Conservation (phyloP, 768 basidiomycete genomes). For the Lentinus tigrinus region DNA sequence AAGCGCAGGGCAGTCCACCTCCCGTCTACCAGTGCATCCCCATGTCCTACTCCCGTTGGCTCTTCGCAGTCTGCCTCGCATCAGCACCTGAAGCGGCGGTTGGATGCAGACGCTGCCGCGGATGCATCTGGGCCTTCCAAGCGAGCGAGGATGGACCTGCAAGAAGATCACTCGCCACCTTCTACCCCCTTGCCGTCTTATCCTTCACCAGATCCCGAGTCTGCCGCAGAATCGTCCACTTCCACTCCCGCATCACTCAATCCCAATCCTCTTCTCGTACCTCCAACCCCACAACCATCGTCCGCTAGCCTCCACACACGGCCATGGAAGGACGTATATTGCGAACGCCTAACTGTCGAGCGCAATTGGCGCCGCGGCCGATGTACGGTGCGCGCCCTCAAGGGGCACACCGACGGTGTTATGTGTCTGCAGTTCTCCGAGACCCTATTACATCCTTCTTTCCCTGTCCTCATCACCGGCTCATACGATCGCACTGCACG, state of each 20-base stretch:
- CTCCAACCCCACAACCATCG: constrained; percentile 6
- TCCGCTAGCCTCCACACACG: constrained; percentile 52
- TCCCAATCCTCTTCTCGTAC: constrained; percentile 29
- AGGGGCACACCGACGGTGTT: constrained; percentile 93
- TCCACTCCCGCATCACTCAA: neutral
- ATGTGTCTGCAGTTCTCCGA: constrained; percentile 97
- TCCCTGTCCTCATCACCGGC: constrained; percentile 95
- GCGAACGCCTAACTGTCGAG: constrained; percentile 94
- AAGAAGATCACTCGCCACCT: neutral
- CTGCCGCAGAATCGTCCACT: too few species aligned
- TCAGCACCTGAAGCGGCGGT: constrained; percentile 38
- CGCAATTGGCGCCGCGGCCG: constrained; percentile 96
- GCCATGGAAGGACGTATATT: constrained; percentile 98
- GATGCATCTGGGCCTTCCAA: neutral
- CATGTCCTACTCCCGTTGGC: constrained; percentile 26
- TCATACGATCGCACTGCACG: constrained; percentile 94
- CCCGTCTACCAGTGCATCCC: constrained; percentile 33
- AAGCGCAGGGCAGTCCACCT: constrained; percentile 54
- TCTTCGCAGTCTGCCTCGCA: constrained; percentile 20
- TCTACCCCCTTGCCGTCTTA: constrained; percentile 30
- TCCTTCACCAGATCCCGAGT: neutral
- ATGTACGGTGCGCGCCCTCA: constrained; percentile 78
- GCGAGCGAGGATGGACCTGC: neutral
- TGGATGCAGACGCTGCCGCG: constrained; percentile 29
- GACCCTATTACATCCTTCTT: constrained; percentile 74